Base-by-base conservation (phyloP, 257 asterid genomes). In the Solanum appendiculatum region DNA sequence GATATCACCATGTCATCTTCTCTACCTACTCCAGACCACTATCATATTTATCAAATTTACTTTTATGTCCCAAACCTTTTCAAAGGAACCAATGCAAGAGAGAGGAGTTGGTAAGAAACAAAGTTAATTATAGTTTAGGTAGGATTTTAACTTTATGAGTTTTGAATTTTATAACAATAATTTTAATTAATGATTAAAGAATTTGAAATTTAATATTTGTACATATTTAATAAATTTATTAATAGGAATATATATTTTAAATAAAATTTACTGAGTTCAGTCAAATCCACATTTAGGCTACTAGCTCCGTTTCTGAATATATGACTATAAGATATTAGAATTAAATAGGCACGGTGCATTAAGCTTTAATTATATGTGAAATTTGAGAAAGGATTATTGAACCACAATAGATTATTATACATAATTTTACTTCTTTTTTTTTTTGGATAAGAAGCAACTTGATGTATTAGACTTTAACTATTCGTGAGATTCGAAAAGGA, bases 1-100 rank as follows among this genome's bases (percentile, higher is more conserved):
- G 93, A 92, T 84, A 58, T 90, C 90, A 92, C 68, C 91, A 64
- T 89, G 98, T 93, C 97, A 88, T 82, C 89, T 44, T 95, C 96
- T 88, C 85, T 87, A 95, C 97, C 98, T 88, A 94, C 93, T 93
- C 91, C 89, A 86, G 92, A 91, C 94, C 97, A 95, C 96, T 91
- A 92, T 37, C 40, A 86, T 7, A 15, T 25, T 5, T 20, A 68
- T 68, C 29, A 29, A 20, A 72, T 36, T 83, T 86, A 37, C 60
- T 21, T 83, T 77, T 85, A 82, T 56, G 11, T 42, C 36, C 37
- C 13, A 25, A 20, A 56, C 6, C 8, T 23, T 33, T 63, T 21
- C 44, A 86, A 87, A 70, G 29, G 31, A 44, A 60, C 3, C 51
- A 51, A 27, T 21, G 34, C 16, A 39, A 48, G 42, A 36, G 80